phyloP scores from a whole-genome alignment of 2,329 filamentous ascomycete species.

The Trichoderma sp. region DNA sequence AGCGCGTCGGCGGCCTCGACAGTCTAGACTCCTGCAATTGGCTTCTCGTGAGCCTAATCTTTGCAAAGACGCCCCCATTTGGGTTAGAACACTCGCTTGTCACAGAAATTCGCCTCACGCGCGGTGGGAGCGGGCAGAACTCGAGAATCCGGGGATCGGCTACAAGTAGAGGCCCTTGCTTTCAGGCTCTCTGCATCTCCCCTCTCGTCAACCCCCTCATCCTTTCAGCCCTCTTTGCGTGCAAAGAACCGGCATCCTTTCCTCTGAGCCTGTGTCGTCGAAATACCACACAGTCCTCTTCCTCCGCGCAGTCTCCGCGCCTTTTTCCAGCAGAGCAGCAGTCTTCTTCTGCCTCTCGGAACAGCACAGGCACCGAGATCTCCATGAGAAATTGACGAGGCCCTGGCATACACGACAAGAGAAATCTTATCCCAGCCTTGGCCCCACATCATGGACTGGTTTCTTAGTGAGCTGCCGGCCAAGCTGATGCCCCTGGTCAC shows the following conservation, averaged over 20 bases:
- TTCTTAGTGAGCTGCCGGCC: constrained; percentile 22
- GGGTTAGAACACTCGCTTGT: constrained; percentile 24
- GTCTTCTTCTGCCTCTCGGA: neutral
- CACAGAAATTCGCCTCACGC: constrained; percentile 17
- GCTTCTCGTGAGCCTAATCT: constrained; percentile 5
- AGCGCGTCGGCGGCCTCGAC: constrained; percentile 12
- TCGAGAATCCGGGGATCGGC: constrained; percentile 13
- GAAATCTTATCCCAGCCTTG: constrained; percentile 18
- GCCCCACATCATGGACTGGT: constrained; percentile 27
- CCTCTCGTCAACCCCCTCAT: neutral
- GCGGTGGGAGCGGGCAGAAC: constrained; percentile 20
- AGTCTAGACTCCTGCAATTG: constrained; percentile 10
- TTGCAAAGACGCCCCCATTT: constrained; percentile 1
- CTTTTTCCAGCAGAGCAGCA: neutral
- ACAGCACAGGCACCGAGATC: neutral
- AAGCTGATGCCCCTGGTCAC: constrained; percentile 22
- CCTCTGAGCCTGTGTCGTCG: neutral
- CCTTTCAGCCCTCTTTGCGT: neutral
- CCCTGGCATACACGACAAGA: constrained; percentile 19
- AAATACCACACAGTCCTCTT: constrained; percentile 3
- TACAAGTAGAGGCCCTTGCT: neutral
- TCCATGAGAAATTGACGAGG: constrained; percentile 20
- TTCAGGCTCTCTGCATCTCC: neutral
- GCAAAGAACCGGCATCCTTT: neutral
- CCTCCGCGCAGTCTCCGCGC: constrained; percentile 3